Evolutionary conservation across 1,284 basidiomycete genomes (phyloP).

Genomic region (Heterobasidion irregulare): DNA sequence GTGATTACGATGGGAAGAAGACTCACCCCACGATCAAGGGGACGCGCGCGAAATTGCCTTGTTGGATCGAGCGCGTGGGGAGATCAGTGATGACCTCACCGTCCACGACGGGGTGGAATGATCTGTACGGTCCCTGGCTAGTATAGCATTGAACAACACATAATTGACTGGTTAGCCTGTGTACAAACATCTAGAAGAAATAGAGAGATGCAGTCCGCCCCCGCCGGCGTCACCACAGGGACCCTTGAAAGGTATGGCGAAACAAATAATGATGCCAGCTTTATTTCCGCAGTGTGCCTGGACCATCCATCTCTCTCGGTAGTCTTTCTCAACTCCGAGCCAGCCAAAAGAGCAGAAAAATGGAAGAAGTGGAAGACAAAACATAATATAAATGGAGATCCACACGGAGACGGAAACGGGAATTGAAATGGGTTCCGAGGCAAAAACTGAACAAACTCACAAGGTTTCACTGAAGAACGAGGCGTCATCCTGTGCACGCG

Average conservation of each 20-base stretch:
- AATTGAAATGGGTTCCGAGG: no score
- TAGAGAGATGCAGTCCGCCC: neutral
- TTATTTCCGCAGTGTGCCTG: no score
- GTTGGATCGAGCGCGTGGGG: slow-evolving; percentile 35
- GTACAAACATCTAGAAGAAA: neutral
- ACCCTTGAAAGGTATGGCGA: no score
- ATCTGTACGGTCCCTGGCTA: slow-evolving; percentile 30
- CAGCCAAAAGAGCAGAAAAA: no score
- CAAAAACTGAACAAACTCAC: no score
- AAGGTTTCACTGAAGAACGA: neutral
- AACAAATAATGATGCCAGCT: no score
- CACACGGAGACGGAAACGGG: no score
- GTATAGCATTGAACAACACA: neutral
- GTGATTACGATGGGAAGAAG: neutral
- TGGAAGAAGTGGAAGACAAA: no score
- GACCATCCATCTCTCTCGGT: no score
- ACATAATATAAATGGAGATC: no score
- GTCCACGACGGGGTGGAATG: slow-evolving; percentile 37
- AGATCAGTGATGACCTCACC: slow-evolving; percentile 36
- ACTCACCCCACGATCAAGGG: slow-evolving; percentile 52
- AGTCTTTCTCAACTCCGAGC: no score
- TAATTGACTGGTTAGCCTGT: neutral
- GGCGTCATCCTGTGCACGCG: slow-evolving; percentile 42
- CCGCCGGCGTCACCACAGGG: no score
- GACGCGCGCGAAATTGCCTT: slow-evolving; percentile 36